These are phyloP conservation scores for Phialophora macrospora DNA, from an alignment of 2,329 filamentous ascomycete genomes.

Conservation along the genomic window DNA sequence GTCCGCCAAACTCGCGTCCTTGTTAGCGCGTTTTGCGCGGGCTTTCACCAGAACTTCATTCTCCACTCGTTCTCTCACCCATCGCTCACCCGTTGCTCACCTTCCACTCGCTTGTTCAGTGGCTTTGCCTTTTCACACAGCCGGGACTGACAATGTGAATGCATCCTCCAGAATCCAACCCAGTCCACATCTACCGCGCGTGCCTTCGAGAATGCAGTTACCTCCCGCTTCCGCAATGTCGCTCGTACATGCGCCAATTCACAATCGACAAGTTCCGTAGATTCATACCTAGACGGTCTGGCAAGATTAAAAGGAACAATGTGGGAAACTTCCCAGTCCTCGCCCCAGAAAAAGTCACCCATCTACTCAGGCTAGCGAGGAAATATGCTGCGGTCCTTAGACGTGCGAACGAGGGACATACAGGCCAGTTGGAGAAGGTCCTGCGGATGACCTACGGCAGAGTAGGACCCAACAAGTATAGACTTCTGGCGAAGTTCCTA, in stretches of 20 bases:
- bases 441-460: constrained; percentile 63
- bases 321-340: constrained; percentile 30
- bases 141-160: constrained; percentile 17
- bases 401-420: constrained; percentile 63
- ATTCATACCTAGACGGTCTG: constrained; percentile 32
- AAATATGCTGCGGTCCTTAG: constrained; percentile 53
- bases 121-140: neutral
- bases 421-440: constrained; percentile 56
- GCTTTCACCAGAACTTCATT: neutral
- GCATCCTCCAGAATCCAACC: constrained; percentile 29
- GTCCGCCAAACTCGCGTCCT: constrained; percentile 1
- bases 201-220: constrained; percentile 65
- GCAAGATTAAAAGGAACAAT: constrained; percentile 33
- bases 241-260: constrained; percentile 56
- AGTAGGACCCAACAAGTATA: constrained; percentile 57
- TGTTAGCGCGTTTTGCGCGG: constrained; percentile 17
- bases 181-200: constrained; percentile 58
- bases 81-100: neutral
- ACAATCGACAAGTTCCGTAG: constrained; percentile 56
- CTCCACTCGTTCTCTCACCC: constrained; percentile 1
- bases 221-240: constrained; percentile 62
- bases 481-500: constrained; percentile 50
- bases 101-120: constrained; percentile 1
- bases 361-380: constrained; percentile 37
- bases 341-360: constrained; percentile 28